A percentile compares a stretch with the other conserved stretches of the same genome.
Evolutionary conservation across 2,329 filamentous ascomycete species (phyloP).

Genomic region (Claviceps capensis): DNA sequence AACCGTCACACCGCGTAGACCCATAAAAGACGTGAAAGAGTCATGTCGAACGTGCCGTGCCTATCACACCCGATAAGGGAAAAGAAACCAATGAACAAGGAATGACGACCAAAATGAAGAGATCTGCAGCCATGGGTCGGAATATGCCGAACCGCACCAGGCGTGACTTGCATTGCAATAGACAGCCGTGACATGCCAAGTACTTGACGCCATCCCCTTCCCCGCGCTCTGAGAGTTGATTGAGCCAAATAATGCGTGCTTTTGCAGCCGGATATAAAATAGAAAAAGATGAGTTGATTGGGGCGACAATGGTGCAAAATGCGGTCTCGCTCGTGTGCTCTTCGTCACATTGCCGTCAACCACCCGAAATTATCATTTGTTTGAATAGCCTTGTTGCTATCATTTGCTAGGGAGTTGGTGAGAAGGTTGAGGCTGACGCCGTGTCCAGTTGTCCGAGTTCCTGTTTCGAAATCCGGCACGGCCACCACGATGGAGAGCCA

Average conservation of each 20-base stretch:
- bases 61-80: background rate
- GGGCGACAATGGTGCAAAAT: background rate
- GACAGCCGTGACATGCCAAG: conserved; percentile 5
- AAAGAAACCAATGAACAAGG: background rate
- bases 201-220: conserved; percentile 10
- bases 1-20: conserved; percentile 1
- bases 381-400: background rate
- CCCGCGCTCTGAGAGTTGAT: background rate
- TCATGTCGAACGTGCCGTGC: background rate
- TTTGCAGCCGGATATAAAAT: background rate
- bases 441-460: conserved; percentile 28
- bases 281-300: background rate
- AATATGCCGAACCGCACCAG: conserved; percentile 6
- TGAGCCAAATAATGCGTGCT: background rate
- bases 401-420: no score
- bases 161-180: conserved; percentile 7
- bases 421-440: conserved; percentile 11
- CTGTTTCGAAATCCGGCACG: conserved; percentile 28
- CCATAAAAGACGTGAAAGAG: background rate
- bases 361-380: background rate
- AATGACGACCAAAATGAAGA: background rate
- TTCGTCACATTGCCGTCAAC: background rate
- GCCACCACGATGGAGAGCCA: conserved; percentile 15
- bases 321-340: background rate
- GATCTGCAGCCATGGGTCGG: conserved; percentile 2